A percentile compares a stretch with the other conserved stretches of the same genome.
Evolutionary conservation across 106 monocot genomes (phyloP).

Genomic region (Vanilla planifolia): DNA sequence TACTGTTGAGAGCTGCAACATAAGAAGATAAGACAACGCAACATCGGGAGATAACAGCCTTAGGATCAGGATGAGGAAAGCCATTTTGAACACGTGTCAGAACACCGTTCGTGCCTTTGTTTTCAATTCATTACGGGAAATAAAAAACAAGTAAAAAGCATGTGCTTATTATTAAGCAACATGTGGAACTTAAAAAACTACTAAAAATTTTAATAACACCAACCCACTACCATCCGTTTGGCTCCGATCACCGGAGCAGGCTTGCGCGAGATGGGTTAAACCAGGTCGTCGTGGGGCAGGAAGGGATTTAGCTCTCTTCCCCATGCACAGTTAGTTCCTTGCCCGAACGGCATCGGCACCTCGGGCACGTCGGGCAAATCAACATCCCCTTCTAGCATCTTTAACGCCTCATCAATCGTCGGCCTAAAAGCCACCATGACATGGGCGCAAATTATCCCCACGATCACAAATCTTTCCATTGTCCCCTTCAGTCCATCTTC

Average conservation of each 20-base stretch:
- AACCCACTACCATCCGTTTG: not conserved
- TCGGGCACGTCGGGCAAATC: slow-evolving; percentile 52
- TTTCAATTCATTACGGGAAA: no score
- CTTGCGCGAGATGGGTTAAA: slow-evolving; percentile 25
- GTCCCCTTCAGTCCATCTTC: slow-evolving; percentile 19
- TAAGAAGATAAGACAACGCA: no score
- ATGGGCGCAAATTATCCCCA: slow-evolving; percentile 68
- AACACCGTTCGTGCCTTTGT: no score
- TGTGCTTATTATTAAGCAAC: no score
- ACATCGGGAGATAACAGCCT: no score
- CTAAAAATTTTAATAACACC: no score
- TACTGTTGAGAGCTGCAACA: no score
- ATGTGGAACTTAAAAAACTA: no score
- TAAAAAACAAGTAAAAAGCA: no score
- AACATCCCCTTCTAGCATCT: slow-evolving; percentile 71
- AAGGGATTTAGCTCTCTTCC: slow-evolving; percentile 19
- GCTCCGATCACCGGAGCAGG: slow-evolving; percentile 53
- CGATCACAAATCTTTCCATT: slow-evolving; percentile 74
- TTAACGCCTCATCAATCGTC: slow-evolving; percentile 64
- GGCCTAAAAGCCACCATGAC: slow-evolving; percentile 70
- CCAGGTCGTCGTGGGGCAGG: slow-evolving; percentile 16
- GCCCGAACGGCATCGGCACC: slow-evolving; percentile 39
- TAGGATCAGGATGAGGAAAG: no score
- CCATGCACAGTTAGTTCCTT: slow-evolving; percentile 12
- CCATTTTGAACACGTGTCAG: no score